phyloP scores from a whole-genome alignment of 2,329 filamentous ascomycete genomes.

The Chaetomium sp. region DNA sequence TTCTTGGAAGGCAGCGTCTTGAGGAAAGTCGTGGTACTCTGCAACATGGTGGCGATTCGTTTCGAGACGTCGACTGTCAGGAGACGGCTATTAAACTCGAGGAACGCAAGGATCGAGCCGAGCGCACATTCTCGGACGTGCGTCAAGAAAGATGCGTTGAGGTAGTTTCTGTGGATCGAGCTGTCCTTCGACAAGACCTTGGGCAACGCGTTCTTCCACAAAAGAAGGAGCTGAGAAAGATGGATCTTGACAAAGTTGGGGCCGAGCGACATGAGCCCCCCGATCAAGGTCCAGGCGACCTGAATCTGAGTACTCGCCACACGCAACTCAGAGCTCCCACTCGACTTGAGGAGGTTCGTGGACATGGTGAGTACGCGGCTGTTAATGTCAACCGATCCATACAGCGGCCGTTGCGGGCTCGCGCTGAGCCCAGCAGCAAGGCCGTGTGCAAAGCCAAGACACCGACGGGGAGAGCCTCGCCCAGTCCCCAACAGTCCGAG shows the following conservation, averaged over 20 bases:
- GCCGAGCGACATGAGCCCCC: slow-evolving; percentile 90
- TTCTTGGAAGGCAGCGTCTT: slow-evolving; percentile 77
- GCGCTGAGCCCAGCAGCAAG: slow-evolving; percentile 86
- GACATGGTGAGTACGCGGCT: slow-evolving; percentile 86
- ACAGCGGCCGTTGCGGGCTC: slow-evolving; percentile 78
- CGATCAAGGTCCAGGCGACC: slow-evolving; percentile 95
- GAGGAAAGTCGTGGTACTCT: slow-evolving; percentile 88
- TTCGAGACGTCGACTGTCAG: slow-evolving; percentile 92
- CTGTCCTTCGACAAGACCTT: slow-evolving; percentile 93
- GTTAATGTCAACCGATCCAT: slow-evolving; percentile 93
- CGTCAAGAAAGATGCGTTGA: slow-evolving; percentile 87
- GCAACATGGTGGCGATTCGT: slow-evolving; percentile 85
- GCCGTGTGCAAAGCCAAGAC: slow-evolving; percentile 85
- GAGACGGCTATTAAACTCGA: slow-evolving; percentile 87
- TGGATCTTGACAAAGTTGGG: slow-evolving; percentile 99
- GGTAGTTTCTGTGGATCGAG: slow-evolving; percentile 69
- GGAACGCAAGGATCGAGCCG: slow-evolving; percentile 82
- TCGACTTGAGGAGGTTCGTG: slow-evolving; percentile 85
- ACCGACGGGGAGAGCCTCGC: slow-evolving; percentile 73
- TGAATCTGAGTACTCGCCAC: slow-evolving; percentile 93
- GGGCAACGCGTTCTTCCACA: slow-evolving; percentile 96
- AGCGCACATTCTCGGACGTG: slow-evolving; percentile 94
- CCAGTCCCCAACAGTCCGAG: slow-evolving; percentile 68
- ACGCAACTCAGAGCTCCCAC: slow-evolving; percentile 81
- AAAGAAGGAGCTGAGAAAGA: slow-evolving; percentile 80